phyloP scores from a whole-genome alignment of 2,329 filamentous ascomycete genomes.

The Fusarium circinatum region DNA sequence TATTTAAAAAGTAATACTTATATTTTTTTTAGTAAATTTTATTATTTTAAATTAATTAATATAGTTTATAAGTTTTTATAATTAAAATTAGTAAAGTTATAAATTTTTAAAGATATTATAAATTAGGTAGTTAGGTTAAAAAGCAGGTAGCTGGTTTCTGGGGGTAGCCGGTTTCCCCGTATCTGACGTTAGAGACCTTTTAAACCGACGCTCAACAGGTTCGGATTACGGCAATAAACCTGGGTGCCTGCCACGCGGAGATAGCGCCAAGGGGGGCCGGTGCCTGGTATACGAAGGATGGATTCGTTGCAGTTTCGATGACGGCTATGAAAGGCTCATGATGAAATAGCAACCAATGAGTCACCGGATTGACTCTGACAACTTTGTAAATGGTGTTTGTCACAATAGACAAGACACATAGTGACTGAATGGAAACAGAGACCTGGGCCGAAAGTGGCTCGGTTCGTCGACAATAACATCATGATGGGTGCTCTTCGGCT shows the following conservation, averaged over 20 bases:
- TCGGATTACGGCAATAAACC: slow-evolving; percentile 33
- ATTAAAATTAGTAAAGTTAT: too few relatives aligned
- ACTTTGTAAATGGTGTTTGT: neutral
- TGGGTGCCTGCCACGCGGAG: slow-evolving; percentile 18
- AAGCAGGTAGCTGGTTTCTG: too few relatives aligned
- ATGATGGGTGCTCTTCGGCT: slow-evolving; percentile 22
- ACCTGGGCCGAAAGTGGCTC: neutral
- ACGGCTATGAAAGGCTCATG: slow-evolving; percentile 13
- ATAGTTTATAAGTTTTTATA: too few relatives aligned
- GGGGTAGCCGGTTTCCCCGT: too few relatives aligned
- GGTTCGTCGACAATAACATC: slow-evolving; percentile 19
- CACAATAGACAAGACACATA: neutral
- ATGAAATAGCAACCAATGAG: neutral
- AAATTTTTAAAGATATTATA: too few relatives aligned
- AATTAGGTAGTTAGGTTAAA: too few relatives aligned
- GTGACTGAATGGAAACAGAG: neutral
- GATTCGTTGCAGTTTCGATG: slow-evolving; percentile 19
- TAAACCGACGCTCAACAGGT: slow-evolving; percentile 5
- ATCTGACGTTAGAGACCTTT: neutral
- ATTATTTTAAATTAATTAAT: too few relatives aligned
- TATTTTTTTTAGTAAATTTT: too few relatives aligned
- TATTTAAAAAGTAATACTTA: too few relatives aligned
- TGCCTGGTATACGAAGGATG: neutral
- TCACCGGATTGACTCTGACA: neutral
- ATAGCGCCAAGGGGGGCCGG: slow-evolving; percentile 16